Evolutionary conservation across 345 rosid species (phyloP).

Genomic region (Ceriops decandra): DNA sequence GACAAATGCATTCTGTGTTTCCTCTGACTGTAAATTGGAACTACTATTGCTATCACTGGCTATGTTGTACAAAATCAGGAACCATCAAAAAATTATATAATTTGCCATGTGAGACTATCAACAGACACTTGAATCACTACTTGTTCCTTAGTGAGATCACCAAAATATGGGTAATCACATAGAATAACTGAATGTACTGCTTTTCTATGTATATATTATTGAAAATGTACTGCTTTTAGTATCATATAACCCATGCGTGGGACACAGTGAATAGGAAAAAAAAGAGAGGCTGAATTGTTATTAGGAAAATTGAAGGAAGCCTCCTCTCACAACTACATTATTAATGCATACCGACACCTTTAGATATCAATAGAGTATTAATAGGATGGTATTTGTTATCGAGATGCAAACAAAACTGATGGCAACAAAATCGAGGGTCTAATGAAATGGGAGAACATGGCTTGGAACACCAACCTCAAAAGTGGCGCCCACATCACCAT

Average conservation of each 20-base stretch:
- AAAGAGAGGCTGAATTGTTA: neutral
- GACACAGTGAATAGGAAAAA: too few species aligned
- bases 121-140: too few species aligned
- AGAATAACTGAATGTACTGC: neutral
- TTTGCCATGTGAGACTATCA: neutral
- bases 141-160: too few species aligned
- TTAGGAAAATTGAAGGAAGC: neutral
- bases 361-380: neutral
- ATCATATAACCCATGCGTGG: too few species aligned
- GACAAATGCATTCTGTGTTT: neutral
- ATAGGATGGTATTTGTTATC: neutral
- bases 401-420: neutral
- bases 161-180: neutral
- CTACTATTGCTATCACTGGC: neutral
- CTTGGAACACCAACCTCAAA: constrained; percentile 49
- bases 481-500: constrained; percentile 54
- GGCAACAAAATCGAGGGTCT: neutral
- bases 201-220: neutral
- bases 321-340: neutral
- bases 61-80: neutral
- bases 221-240: too few species aligned
- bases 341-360: neutral
- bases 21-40: neutral
- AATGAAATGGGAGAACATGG: too few species aligned
- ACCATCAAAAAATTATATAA: neutral